A percentile compares a stretch with the other conserved stretches of the same genome.
Conservation (phyloP, 1,284 basidiomycete species). For the Pseudozyma hubeiensis region DNA sequence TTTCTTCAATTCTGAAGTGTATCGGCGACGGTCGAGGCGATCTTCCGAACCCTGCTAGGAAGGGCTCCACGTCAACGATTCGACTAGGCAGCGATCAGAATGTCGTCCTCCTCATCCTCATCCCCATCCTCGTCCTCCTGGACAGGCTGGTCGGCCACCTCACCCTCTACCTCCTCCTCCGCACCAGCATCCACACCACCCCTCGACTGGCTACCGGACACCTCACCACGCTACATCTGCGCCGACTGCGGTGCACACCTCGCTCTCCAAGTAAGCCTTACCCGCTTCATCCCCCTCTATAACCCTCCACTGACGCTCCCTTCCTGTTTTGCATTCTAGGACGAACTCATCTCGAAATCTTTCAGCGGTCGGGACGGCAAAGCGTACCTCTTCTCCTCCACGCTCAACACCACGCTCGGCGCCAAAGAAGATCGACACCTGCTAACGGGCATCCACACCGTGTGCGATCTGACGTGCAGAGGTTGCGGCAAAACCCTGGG, state of each 20-base stretch:
- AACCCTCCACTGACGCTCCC: not conserved
- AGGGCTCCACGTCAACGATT: too few species aligned
- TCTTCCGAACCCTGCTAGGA: too few species aligned
- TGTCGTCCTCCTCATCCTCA: not conserved
- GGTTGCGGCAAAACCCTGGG: conserved; percentile 82
- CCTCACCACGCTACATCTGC: conserved; percentile 55
- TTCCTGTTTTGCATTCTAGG: conserved; percentile 69
- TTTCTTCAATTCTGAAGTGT: too few species aligned
- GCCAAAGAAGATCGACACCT: conserved; percentile 80
- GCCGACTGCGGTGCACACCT: conserved; percentile 59
- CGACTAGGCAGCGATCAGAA: not conserved
- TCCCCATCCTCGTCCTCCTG: not conserved
- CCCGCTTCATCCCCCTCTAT: not conserved
- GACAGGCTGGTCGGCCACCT: not conserved
- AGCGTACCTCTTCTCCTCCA: conserved; percentile 83
- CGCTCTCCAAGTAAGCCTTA: conserved; percentile 51
- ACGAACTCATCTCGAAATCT: conserved; percentile 84
- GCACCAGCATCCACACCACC: not conserved
- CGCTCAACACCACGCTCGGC: conserved; percentile 80
- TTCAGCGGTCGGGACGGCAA: conserved; percentile 86
- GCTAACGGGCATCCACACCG: conserved; percentile 83
- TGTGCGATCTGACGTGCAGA: conserved; percentile 79
- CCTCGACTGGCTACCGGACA: conserved; percentile 27
- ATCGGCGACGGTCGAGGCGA: too few species aligned
- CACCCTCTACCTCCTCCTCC: not conserved